Base-by-base conservation (phyloP, 2,329 filamentous ascomycete species). In the Mycocentrospora acerina region DNA sequence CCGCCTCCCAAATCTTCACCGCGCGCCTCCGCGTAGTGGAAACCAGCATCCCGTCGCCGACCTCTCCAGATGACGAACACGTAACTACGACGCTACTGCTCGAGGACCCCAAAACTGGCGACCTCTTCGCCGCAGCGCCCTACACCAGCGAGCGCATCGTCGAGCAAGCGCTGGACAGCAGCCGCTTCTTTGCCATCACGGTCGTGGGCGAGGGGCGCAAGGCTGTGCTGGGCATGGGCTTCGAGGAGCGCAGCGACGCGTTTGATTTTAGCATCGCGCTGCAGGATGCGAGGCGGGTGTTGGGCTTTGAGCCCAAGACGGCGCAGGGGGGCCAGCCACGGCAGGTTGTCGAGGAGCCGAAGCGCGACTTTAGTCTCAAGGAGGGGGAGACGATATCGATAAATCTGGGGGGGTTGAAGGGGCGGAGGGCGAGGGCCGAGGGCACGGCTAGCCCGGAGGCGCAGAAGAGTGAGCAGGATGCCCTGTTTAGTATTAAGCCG, bases 341-440 rank as follows among this genome's bases (percentile, higher is more conserved):
- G 51, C 68, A 68, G 30, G 66, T 70, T 29, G 68, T 68, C 28
- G 71, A 74, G 40, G 78, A 80, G 59, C 61, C 57, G 24, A 84
- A 82, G 69, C 80, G 79, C 51, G 89, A 95, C 59, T 90, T 89
- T 60, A 90, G 86, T 57, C 67, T 95, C 48, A 95, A 95, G 67
- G 88, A 90, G 44, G 89, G 89, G 9, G 85, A 95, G 75, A 95
- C 86, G 13, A 94, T 95, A 54, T 88, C 84, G 16, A 83, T 94
- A 49, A 88, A 86, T 62, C 76, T 93, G 35, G 82, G 80, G 4
- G 80, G 81, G 15, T 24, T 64, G 26, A 78, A 74, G 51, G 74
- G 80, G 2, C 54, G 70, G 51, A 74, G 64, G 45, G 56, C 62
- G 59, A 40, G 69, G 10, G 51, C 47, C 45, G 50, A 69, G 65